phyloP scores from a whole-genome alignment of 495 filamentous ascomycete genomes.

The Monascus purpureus region DNA sequence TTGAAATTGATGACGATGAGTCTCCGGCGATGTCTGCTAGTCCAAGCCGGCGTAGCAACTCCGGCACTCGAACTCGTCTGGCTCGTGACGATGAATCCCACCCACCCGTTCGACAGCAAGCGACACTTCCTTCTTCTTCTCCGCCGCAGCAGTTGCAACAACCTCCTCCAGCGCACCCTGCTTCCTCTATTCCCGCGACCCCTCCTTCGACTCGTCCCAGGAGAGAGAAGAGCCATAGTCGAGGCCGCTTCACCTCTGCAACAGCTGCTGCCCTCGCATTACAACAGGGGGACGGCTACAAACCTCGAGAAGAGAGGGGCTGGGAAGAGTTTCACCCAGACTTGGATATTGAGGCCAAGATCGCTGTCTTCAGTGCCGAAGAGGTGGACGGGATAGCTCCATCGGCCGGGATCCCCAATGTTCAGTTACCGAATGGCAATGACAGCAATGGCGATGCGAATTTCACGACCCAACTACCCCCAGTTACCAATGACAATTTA shows the following conservation, averaged over 20 bases:
- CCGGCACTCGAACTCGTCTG: slow-evolving; percentile 15
- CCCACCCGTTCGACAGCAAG: slow-evolving; percentile 8
- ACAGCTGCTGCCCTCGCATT: slow-evolving; percentile 74
- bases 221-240: slow-evolving; percentile 36
- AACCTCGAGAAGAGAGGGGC: slow-evolving; percentile 86
- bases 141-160: background rate
- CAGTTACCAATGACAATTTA: slow-evolving; percentile 6
- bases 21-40: slow-evolving; percentile 6
- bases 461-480: slow-evolving; percentile 2
- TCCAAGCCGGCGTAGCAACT: slow-evolving; percentile 14
- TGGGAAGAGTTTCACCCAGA: slow-evolving; percentile 97
- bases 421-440: slow-evolving; percentile 16
- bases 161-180: slow-evolving; percentile 11
- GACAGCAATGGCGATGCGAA: slow-evolving; percentile 3
- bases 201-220: slow-evolving; percentile 35
- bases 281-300: slow-evolving; percentile 86
- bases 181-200: slow-evolving; percentile 24
- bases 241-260: slow-evolving; percentile 55
- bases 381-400: slow-evolving; percentile 60
- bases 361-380: slow-evolving; percentile 65
- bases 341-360: slow-evolving; percentile 67
- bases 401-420: slow-evolving; percentile 16
- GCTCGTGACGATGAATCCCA: slow-evolving; percentile 13
- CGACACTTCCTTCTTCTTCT: slow-evolving; percentile 7
- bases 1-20: slow-evolving; percentile 45